Conservation (phyloP, 768 basidiomycete genomes). For the Rhizopogon vulgaris region DNA sequence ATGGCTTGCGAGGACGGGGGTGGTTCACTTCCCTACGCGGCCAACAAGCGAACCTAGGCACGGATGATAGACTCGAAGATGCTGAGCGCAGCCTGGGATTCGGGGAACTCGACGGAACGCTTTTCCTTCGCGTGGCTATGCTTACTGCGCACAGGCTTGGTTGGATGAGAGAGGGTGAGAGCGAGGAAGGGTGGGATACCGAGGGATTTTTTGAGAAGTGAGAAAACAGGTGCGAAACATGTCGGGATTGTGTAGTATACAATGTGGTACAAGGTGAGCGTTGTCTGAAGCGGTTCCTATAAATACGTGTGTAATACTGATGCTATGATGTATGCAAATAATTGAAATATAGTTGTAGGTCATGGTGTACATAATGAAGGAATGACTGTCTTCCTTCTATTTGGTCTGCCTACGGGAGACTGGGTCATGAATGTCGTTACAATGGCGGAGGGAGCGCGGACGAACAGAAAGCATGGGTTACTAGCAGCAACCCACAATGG, state of each 20-base stretch:
- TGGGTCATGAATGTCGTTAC: background rate
- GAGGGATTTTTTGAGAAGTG: constrained; percentile 18
- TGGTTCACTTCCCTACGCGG: constrained; percentile 6
- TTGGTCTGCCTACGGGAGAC: too few relatives aligned
- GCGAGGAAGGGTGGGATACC: constrained; percentile 22
- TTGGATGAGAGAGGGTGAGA: constrained; percentile 31
- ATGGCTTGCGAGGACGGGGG: constrained; percentile 10
- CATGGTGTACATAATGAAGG: background rate
- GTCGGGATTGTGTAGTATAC: constrained; percentile 6
- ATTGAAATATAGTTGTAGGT: background rate
- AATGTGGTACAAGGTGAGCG: constrained; percentile 2
- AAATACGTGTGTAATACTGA: background rate
- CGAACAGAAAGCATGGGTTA: background rate
- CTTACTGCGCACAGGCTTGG: constrained; percentile 24
- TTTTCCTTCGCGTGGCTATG: constrained; percentile 21
- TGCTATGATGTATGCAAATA: constrained; percentile 1
- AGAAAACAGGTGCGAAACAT: background rate
- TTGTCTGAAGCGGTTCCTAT: background rate
- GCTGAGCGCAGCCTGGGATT: constrained; percentile 18
- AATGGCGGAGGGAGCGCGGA: background rate
- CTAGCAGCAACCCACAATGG: constrained; percentile 4
- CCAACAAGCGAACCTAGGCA: constrained; percentile 1
- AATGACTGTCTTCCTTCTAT: background rate
- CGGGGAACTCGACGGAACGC: constrained; percentile 18
- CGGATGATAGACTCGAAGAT: constrained; percentile 12